A percentile compares a stretch with the other conserved stretches of the same genome.
Conservation (phyloP, 2,329 filamentous ascomycete species). For the Penicillium sclerotiorum region DNA sequence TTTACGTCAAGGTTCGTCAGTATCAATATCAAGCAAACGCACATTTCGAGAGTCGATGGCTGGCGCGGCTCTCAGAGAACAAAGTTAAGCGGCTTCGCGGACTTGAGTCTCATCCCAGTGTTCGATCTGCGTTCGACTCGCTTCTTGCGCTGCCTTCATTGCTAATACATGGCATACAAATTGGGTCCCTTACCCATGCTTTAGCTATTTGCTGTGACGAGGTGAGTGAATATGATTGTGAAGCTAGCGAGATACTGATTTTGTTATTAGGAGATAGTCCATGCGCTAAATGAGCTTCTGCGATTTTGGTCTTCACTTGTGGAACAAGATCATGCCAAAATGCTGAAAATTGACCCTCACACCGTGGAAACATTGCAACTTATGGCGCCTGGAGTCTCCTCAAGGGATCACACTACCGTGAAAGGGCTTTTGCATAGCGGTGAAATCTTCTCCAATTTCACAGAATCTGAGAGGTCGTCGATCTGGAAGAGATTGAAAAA, state of each 20-base stretch:
- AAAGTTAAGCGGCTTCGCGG: constrained; percentile 19
- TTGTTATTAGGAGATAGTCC: constrained; percentile 8
- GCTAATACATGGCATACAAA: constrained; percentile 5
- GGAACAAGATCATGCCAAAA: constrained; percentile 4
- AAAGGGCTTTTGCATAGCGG: constrained; percentile 9
- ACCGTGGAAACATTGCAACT: constrained; percentile 9
- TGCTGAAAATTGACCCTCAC: constrained; percentile 6
- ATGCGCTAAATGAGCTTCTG: constrained; percentile 1
- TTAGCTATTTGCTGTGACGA: not conserved
- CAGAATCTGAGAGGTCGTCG: constrained; percentile 3
- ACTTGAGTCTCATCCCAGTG: constrained; percentile 11
- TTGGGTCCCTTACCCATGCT: not conserved
- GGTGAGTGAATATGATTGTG: no score
- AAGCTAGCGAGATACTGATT: constrained; percentile 11
- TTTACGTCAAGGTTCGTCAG: constrained; percentile 19
- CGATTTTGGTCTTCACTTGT: constrained; percentile 10
- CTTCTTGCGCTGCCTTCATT: constrained; percentile 9
- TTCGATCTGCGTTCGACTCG: constrained; percentile 11
- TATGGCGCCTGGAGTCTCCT: constrained; percentile 9
- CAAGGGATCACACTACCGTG: constrained; percentile 4
- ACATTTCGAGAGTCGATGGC: constrained; percentile 18
- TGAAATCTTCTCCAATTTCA: constrained; percentile 13
- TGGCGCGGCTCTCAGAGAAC: constrained; percentile 16
- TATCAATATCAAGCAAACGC: not conserved
- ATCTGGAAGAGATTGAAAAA: constrained; percentile 12